Conservation (phyloP, 2,329 filamentous ascomycete species). For the Penicillium crustosum region DNA sequence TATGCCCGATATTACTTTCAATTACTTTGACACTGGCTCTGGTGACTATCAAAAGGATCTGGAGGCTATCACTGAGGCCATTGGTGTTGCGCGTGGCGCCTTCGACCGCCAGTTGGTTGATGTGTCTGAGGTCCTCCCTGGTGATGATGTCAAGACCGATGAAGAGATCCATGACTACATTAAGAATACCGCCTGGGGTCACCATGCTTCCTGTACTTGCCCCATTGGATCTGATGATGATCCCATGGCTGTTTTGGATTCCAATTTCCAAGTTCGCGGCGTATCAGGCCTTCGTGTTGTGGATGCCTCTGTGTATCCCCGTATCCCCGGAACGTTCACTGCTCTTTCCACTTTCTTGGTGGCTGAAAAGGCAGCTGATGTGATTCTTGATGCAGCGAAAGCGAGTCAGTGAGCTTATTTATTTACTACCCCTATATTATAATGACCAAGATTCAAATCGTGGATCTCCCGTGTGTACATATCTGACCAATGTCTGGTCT, state of each 20-base stretch:
- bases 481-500: not conserved
- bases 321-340: constrained; percentile 56
- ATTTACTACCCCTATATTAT: not conserved
- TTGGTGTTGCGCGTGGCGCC: constrained; percentile 51
- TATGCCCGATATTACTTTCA: constrained; percentile 62
- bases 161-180: constrained; percentile 51
- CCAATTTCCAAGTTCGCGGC: constrained; percentile 57
- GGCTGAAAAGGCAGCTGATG: constrained; percentile 62
- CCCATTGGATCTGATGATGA: constrained; percentile 58
- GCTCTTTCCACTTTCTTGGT: constrained; percentile 56
- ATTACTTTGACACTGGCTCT: constrained; percentile 52
- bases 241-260: constrained; percentile 56
- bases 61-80: constrained; percentile 13
- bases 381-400: constrained; percentile 42
- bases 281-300: constrained; percentile 59
- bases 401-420: not conserved
- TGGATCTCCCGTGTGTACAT: not conserved
- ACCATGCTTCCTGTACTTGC: constrained; percentile 58
- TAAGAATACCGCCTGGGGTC: constrained; percentile 54
- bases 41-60: constrained; percentile 18
- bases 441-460: not conserved
- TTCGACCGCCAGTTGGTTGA: constrained; percentile 42
- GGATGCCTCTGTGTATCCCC: constrained; percentile 60
- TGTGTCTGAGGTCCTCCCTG: constrained; percentile 48
- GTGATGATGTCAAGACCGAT: constrained; percentile 35